Conservation (phyloP, 2,329 filamentous ascomycete genomes). For the Cytospora schulzeri region DNA sequence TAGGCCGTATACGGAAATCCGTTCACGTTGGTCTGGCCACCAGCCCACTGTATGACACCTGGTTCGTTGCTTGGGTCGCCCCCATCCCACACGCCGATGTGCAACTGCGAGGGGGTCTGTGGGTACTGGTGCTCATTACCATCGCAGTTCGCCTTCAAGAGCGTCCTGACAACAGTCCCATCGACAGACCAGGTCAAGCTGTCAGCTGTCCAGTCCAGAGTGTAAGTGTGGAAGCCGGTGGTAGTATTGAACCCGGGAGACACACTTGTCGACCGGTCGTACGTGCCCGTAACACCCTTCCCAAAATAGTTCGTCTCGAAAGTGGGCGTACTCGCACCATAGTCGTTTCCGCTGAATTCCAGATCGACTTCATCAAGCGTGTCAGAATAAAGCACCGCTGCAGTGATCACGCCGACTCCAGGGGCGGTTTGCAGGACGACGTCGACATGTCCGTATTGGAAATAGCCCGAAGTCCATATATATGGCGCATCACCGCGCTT, state of each 20-base stretch:
- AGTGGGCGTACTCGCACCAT: not conserved
- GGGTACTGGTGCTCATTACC: conserved; percentile 9
- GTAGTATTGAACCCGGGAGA: conserved; percentile 1
- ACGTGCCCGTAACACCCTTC: conserved; percentile 10
- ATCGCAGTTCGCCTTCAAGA: conserved; percentile 10
- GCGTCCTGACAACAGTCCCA: not conserved
- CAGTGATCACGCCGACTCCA: conserved; percentile 5
- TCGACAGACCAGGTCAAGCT: conserved; percentile 13
- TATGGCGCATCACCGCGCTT: conserved; percentile 11
- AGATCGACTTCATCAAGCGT: conserved; percentile 10
- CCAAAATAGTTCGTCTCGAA: conserved; percentile 18
- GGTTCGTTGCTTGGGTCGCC: not conserved
- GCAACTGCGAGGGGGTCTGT: conserved; percentile 11
- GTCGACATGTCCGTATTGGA: conserved; percentile 12
- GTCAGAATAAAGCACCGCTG: conserved; percentile 4
- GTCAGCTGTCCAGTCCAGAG: conserved; percentile 14
- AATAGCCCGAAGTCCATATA: conserved; percentile 14
- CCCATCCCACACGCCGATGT: conserved; percentile 12
- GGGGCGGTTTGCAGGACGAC: conserved; percentile 11
- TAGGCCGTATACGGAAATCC: conserved; percentile 1
- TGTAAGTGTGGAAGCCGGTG: conserved; percentile 1
- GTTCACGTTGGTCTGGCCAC: not conserved
- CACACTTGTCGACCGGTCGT: conserved; percentile 13
- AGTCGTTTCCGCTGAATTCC: conserved; percentile 15
- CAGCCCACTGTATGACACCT: conserved; percentile 15